These are phyloP conservation scores for Annulohypoxylon stygium DNA, from an alignment of 495 filamentous ascomycete species.

Conservation along the genomic window DNA sequence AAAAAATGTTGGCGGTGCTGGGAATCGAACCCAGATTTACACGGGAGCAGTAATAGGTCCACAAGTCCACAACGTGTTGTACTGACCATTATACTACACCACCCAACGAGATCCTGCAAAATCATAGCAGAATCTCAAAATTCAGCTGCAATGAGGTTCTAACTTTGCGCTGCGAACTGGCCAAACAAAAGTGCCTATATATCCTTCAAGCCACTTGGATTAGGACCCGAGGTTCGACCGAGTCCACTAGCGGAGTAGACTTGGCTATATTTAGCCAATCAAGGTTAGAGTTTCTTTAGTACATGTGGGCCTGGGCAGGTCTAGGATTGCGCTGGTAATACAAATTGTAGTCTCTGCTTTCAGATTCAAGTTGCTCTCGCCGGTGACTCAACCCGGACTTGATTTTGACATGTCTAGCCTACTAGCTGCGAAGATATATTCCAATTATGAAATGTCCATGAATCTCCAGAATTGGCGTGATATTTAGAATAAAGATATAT, in stretches of 20 bases:
- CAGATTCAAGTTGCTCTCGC: constrained; percentile 23
- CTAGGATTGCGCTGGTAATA: too few species aligned
- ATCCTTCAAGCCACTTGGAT: background rate
- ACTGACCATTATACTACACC: constrained; percentile 46
- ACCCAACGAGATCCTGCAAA: background rate
- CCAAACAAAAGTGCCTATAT: background rate
- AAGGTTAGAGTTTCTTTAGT: too few species aligned
- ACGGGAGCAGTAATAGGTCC: constrained; percentile 38
- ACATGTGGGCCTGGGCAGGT: too few species aligned
- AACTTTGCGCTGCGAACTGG: background rate
- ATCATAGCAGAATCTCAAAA: background rate
- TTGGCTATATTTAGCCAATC: too few species aligned
- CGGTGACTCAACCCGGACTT: constrained; percentile 29
- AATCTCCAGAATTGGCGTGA: background rate
- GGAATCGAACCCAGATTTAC: constrained; percentile 46
- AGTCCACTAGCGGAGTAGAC: background rate
- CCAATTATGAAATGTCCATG: background rate
- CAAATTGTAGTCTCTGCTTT: constrained; percentile 3
- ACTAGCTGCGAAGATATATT: background rate
- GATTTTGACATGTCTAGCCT: constrained; percentile 10
- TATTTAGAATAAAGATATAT: constrained; percentile 6
- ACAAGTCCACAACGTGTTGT: constrained; percentile 47
- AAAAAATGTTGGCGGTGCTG: constrained; percentile 38
- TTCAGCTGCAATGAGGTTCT: background rate
- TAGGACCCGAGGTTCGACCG: constrained; percentile 14